Base-by-base conservation (phyloP, 345 rosid species). In the Euphorbia peplus region DNA sequence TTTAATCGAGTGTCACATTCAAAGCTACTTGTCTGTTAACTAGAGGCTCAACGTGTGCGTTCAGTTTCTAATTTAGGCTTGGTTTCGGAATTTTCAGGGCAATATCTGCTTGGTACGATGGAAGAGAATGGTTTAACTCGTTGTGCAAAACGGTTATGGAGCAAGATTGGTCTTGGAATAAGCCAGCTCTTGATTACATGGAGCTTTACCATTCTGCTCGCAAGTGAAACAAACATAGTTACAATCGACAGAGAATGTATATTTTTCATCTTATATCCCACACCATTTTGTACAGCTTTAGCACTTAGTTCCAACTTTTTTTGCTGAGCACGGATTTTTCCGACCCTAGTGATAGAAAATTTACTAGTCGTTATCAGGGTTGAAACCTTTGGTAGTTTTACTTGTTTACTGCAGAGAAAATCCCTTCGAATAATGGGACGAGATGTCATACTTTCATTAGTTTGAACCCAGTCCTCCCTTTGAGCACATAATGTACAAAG, bases 141-240 rank as follows among this genome's bases (percentile, higher is more conserved):
- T 64, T 89, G 50, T 83, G 95, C 76, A 82, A 83, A 88, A 93
- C 64, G 25, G 98, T 89, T 72, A 93, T 91, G 98, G 90, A 93
- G 77, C 95, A 93, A 88, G 97, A 93, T 76, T 93, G 98, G 98
- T 93, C 97, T 55, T 93, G 98, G 98, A 93, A 91, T 64, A 87
- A 90, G 68, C 98, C 98, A 47, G 96, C 98, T 52, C 96, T 93
- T 10, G 96, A 93, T 73, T 93, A 93, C 78, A 19, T 91, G 83
- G 98, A 93, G 82, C 97, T 93, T 66, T 93, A 93, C 83, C 96
- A 88, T 61, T 82, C 90, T 2, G 95, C 96, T 22, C 81, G 83
- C 69, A 93, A 93, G 77, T 83, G 77, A 84, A 57, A 53, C 28
- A 14, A 68, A 54, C 67, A 44, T 18, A 19, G 10, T 41, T 35